These are phyloP conservation scores for Juncus inflexus DNA, from an alignment of 176 grass and related monocot species.

Conservation along the genomic window DNA sequence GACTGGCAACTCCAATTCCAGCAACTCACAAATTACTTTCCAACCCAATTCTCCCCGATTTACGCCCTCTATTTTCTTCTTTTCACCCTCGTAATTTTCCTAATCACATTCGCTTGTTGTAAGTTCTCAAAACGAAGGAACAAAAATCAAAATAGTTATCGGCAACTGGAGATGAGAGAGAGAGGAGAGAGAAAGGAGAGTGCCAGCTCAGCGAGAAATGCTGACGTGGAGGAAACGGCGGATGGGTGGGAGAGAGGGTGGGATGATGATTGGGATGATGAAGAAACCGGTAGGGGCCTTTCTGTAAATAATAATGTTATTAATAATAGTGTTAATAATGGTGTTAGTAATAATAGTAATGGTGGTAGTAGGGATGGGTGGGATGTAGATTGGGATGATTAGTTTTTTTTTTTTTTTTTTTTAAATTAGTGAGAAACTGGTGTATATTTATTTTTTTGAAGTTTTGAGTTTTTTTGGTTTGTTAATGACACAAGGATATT, in stretches of 20 bases:
- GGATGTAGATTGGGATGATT: conserved; percentile 97
- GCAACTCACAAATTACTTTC: conserved; percentile 40
- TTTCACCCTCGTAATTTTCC: conserved; percentile 52
- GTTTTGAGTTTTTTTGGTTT: neutral
- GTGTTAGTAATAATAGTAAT: conserved; percentile 45
- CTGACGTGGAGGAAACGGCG: conserved; percentile 30
- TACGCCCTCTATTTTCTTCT: conserved; percentile 57
- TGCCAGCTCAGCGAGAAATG: conserved; percentile 30
- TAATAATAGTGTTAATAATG: conserved; percentile 46
- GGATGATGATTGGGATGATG: conserved; percentile 96
- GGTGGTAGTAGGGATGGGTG: conserved; percentile 66
- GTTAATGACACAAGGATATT: no score
- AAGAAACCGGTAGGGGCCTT: conserved; percentile 53
- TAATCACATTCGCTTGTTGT: conserved; percentile 52
- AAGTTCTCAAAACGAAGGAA: conserved; percentile 46
- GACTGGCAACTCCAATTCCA: conserved; percentile 51
- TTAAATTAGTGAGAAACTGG: neutral
- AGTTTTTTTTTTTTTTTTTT: conserved; percentile 14
- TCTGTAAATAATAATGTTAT: conserved; percentile 62
- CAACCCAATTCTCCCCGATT: conserved; percentile 60
- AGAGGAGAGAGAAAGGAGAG: conserved; percentile 27
- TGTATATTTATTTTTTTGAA: neutral
- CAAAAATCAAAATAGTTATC: conserved; percentile 35
- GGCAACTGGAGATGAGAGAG: conserved; percentile 73
- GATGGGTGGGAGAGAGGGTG: conserved; percentile 84